Percentiles rank a stretch among this genome's conserved stretches.
Conservation (phyloP, 768 basidiomycete genomes). For the Termitomyces sp. region DNA sequence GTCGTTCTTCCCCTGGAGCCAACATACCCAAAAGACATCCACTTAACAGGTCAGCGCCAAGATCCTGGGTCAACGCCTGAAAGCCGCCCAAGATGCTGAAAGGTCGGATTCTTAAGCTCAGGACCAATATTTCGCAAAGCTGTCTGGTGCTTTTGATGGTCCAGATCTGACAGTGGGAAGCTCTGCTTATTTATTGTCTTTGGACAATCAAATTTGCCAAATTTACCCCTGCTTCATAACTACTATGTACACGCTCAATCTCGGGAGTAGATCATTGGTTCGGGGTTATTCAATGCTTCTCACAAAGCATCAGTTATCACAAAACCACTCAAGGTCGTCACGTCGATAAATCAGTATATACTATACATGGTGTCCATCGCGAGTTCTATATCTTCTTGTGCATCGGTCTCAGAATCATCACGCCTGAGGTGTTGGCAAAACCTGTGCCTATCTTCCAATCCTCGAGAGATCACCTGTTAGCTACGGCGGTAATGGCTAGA, state of each 20-base stretch:
- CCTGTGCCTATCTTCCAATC: not conserved
- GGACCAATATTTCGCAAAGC: slow-evolving; percentile 14
- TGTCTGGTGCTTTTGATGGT: not conserved
- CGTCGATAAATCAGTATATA: slow-evolving; percentile 2
- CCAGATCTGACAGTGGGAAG: slow-evolving; percentile 16
- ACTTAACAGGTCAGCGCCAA: slow-evolving; percentile 68
- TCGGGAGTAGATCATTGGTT: not conserved
- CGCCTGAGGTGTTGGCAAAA: not conserved
- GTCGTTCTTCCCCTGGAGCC: slow-evolving; percentile 6
- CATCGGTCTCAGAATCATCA: not conserved
- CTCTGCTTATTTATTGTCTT: slow-evolving; percentile 24
- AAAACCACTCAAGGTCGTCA: not conserved
- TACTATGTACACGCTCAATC: not conserved
- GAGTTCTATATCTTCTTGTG: not conserved
- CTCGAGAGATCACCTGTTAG: not conserved
- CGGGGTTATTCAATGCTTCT: not conserved
- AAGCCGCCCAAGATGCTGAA: slow-evolving; percentile 35
- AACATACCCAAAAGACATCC: slow-evolving; percentile 8
- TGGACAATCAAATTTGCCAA: slow-evolving; percentile 1
- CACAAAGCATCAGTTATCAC: not conserved
- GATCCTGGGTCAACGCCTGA: slow-evolving; percentile 60
- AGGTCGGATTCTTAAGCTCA: slow-evolving; percentile 28
- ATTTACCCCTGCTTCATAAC: not conserved
- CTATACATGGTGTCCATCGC: slow-evolving; percentile 1
- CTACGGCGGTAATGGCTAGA: not conserved